Conservation (phyloP, 345 rosid species). For the Euphorbia tirucalli region DNA sequence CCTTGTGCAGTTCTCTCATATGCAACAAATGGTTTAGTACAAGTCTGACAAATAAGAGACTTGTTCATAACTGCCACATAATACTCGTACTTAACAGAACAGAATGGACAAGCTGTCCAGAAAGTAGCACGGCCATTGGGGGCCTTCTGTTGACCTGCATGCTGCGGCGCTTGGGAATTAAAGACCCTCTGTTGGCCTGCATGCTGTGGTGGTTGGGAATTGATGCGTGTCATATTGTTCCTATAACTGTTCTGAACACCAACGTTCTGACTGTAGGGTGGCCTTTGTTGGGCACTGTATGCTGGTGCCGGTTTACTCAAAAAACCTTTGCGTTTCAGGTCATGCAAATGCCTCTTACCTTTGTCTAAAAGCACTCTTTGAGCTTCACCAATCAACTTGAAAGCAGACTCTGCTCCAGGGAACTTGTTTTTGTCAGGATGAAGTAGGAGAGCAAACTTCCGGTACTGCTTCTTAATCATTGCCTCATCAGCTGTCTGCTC, state of each 20-base stretch:
- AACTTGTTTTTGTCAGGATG: constrained; percentile 94
- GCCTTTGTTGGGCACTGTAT: constrained; percentile 35
- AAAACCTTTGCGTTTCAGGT: constrained; percentile 40
- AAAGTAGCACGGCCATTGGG: constrained; percentile 39
- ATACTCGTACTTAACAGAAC: constrained; percentile 49
- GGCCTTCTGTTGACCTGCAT: too few relatives aligned
- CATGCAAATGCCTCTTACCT: constrained; percentile 55
- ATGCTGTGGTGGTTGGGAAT: constrained; percentile 36
- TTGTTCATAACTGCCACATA: constrained; percentile 34
- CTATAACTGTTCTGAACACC: constrained; percentile 28
- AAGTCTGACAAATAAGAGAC: constrained; percentile 44
- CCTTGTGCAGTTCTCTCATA: constrained; percentile 35
- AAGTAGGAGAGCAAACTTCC: constrained; percentile 74
- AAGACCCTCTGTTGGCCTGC: constrained; percentile 37
- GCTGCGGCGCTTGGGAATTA: too few relatives aligned
- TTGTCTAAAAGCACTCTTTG: constrained; percentile 71
- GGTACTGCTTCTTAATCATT: constrained; percentile 78
- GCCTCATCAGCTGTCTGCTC: constrained; percentile 58
- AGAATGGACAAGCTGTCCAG: constrained; percentile 74
- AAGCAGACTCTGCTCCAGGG: constrained; percentile 94
- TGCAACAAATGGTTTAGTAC: constrained; percentile 52
- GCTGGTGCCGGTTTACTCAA: constrained; percentile 33
- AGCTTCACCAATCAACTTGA: constrained; percentile 84
- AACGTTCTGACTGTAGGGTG: constrained; percentile 24
- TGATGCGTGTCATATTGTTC: constrained; percentile 30